Percentiles rank a stretch among this genome's conserved stretches.
These are phyloP conservation scores for Coffea canephora DNA, from an alignment of 257 asterid species.

Conservation along the genomic window DNA sequence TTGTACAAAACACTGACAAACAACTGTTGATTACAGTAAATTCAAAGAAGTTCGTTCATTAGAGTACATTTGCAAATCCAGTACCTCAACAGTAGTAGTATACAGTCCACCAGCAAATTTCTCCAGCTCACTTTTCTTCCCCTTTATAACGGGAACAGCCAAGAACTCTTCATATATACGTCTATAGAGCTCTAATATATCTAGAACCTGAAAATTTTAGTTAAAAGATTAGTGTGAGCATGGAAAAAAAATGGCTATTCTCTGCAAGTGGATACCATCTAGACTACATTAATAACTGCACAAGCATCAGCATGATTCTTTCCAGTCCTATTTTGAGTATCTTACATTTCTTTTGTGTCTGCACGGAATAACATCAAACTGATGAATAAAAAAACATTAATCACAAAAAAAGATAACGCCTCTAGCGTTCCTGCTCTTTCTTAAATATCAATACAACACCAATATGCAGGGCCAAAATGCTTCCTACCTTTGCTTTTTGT, in stretches of 20 bases:
- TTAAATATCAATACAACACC: not conserved
- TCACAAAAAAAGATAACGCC: not conserved
- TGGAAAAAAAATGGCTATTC: not conserved
- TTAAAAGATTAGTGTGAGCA: not conserved
- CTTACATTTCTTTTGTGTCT: too few relatives aligned
- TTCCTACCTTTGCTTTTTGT: not conserved
- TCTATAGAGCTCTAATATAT: conserved; percentile 76
- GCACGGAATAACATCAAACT: not conserved
- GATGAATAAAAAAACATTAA: not conserved
- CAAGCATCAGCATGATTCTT: not conserved
- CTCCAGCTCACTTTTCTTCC: conserved; percentile 88
- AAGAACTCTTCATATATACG: conserved; percentile 84
- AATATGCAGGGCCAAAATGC: not conserved
- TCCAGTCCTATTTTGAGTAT: not conserved
- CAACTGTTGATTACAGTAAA: not conserved
- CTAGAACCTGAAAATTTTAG: conserved; percentile 56
- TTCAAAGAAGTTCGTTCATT: not conserved
- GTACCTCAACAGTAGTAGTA: conserved; percentile 90
- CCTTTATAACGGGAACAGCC: conserved; percentile 88
- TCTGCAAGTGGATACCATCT: not conserved
- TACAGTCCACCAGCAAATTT: conserved; percentile 97
- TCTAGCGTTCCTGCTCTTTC: not conserved
- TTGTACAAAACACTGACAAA: conserved; percentile 5
- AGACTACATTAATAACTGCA: too few relatives aligned
- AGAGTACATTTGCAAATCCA: not conserved